Evolutionary conservation across 495 filamentous ascomycete species (phyloP), one percentile per base, ranked within the genome.

Genomic region (Aspergillus homomorphus): DNA sequence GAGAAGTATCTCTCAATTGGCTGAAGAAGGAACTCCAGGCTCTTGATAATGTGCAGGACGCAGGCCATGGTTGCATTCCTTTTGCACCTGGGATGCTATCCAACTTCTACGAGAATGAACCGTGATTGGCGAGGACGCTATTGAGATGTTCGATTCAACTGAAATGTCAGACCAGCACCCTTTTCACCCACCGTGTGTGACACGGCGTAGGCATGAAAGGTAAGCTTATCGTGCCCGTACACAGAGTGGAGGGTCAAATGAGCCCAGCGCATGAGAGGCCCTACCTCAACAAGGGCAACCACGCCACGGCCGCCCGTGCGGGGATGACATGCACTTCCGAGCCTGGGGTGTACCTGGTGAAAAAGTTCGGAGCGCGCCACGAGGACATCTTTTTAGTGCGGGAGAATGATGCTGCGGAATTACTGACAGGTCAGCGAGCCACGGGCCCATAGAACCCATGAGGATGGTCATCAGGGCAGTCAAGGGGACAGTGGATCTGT

Each of bases 141-240:
- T n/a, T n/a, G n/a, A n/a, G n/a, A n/a, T n/a, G n/a, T n/a, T n/a
- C n/a, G n/a, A n/a, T n/a, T n/a, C n/a, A n/a, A n/a, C n/a, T n/a
- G n/a, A n/a, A n/a, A n/a, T n/a, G n/a, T n/a, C n/a, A n/a, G n/a
- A n/a, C n/a, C n/a, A n/a, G n/a, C n/a, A n/a, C n/a, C n/a, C n/a
- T n/a, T n/a, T 84, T 84, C 55, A 82, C 80, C n/a, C 82, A 85
- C 62, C 76, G 82, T 2, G 69, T 84, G 3, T 80, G 81, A 8
- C 82, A 85, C 51, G 77, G 81, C 6, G 80, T 84, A 28, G 82
- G 81, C 6, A 83, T 85, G 28, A 85, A 84, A 69, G 76, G 57
- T 68, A 22, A 48, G 48, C 54, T 12, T 2, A 7, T 9, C 33
- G 8, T 38, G 7, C 33, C 33, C 33, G 33, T 12, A 38, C 10